Conservation (phyloP, 352 stramenopile species). For the Phytophthora multivora region DNA sequence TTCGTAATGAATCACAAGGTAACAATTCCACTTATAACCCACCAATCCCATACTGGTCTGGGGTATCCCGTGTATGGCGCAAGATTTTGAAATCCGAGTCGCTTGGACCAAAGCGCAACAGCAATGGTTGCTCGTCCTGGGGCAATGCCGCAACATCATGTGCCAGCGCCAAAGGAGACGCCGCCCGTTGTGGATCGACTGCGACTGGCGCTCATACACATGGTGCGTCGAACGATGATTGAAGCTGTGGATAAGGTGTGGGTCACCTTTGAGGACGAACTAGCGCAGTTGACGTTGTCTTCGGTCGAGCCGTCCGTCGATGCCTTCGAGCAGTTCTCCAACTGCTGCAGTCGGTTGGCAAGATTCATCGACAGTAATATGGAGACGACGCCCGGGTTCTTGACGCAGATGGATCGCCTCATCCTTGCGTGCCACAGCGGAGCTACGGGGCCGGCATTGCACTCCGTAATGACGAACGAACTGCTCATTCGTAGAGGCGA, state of each 20-base stretch:
- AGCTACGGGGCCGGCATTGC: slow-evolving; percentile 37
- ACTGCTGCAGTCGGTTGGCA: slow-evolving; percentile 50
- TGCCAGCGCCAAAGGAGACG: slow-evolving; percentile 10
- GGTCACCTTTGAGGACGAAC: slow-evolving; percentile 35
- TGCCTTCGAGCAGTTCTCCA: slow-evolving; percentile 55
- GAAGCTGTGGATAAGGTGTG: slow-evolving; percentile 58
- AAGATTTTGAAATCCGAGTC: too few species aligned
- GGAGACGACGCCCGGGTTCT: slow-evolving; percentile 63
- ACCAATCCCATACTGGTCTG: too few species aligned
- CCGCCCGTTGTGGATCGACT: slow-evolving; percentile 19
- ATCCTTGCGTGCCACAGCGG: slow-evolving; percentile 67
- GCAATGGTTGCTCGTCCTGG: slow-evolving; percentile 2
- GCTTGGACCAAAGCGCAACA: background rate
- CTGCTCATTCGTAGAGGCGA: slow-evolving; percentile 37
- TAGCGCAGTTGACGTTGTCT: slow-evolving; percentile 4
- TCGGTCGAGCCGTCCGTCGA: background rate
- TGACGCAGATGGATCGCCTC: slow-evolving; percentile 68
- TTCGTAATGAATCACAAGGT: too few species aligned
- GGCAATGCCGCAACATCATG: slow-evolving; percentile 17
- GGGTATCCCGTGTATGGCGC: too few species aligned
- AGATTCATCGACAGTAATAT: slow-evolving; percentile 58
- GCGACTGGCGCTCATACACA: slow-evolving; percentile 35
- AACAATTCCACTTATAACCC: too few species aligned
- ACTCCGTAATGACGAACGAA: slow-evolving; percentile 50
- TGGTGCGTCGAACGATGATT: slow-evolving; percentile 41